These are phyloP conservation scores for Xerocomus nothofagi DNA, from an alignment of 1,284 basidiomycete species.

Conservation along the genomic window DNA sequence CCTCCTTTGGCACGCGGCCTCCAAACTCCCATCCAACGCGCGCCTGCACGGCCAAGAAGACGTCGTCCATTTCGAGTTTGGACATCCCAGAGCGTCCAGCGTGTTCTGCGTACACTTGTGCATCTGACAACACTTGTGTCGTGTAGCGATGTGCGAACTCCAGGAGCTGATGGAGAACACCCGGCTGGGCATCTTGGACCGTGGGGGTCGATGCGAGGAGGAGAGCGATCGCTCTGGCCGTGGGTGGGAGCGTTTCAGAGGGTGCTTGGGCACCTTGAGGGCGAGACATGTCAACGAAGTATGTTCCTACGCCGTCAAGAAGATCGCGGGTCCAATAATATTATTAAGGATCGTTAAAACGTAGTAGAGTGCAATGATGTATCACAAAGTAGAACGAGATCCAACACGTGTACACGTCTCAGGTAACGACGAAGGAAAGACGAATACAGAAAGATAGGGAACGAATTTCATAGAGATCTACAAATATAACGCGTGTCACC, in stretches of 20 bases:
- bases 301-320: background rate
- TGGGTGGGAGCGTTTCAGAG: slow-evolving; percentile 79
- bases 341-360: background rate
- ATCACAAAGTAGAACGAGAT: slow-evolving; percentile 10
- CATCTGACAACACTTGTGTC: slow-evolving; percentile 86
- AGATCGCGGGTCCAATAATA: background rate
- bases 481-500: slow-evolving; percentile 24
- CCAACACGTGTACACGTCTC: slow-evolving; percentile 1
- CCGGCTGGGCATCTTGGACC: slow-evolving; percentile 91
- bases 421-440: slow-evolving; percentile 3
- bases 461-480: slow-evolving; percentile 27
- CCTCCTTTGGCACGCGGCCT: slow-evolving; percentile 93
- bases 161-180: slow-evolving; percentile 91
- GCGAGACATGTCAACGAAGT: slow-evolving; percentile 53
- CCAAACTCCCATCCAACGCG: slow-evolving; percentile 95
- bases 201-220: slow-evolving; percentile 91
- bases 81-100: slow-evolving; percentile 64
- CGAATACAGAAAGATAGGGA: slow-evolving; percentile 12
- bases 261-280: slow-evolving; percentile 35
- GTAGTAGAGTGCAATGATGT: slow-evolving; percentile 16
- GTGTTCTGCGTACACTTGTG: slow-evolving; percentile 92
- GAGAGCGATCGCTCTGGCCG: slow-evolving; percentile 89
- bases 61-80: slow-evolving; percentile 88
- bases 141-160: slow-evolving; percentile 98
- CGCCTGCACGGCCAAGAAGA: slow-evolving; percentile 89